Conservation (phyloP, 768 basidiomycete species). For the Strobilomyces dryophilus region DNA sequence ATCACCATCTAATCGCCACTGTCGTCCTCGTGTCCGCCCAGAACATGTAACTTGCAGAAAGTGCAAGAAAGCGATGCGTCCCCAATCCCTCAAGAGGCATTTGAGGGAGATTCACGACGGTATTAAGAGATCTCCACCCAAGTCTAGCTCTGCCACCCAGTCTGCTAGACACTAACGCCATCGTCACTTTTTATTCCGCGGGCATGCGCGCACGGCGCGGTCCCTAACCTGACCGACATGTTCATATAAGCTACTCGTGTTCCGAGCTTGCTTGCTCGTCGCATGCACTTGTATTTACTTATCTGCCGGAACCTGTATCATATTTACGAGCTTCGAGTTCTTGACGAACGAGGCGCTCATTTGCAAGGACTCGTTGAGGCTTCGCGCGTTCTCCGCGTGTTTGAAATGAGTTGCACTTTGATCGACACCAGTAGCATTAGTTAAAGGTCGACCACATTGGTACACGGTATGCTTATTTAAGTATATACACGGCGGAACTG, state of each 20-base stretch:
- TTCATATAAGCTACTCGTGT: background rate
- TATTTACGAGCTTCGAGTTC: background rate
- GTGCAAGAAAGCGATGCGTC: constrained; percentile 15
- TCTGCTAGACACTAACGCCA: background rate
- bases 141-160: background rate
- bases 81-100: constrained; percentile 18
- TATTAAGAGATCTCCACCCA: constrained; percentile 12
- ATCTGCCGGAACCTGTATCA: background rate
- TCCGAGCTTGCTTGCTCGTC: background rate
- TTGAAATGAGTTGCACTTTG: background rate
- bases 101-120: constrained; percentile 16
- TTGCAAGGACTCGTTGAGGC: background rate
- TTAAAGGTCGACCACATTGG: background rate
- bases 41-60: background rate
- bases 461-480: background rate
- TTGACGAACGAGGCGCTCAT: background rate
- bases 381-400: constrained; percentile 1
- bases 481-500: background rate
- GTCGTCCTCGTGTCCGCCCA: background rate
- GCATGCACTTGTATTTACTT: background rate
- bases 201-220: constrained; percentile 7
- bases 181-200: background rate
- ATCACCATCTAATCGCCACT: constrained; percentile 1
- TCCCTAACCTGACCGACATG: background rate
- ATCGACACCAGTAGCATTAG: constrained; percentile 1